These are phyloP conservation scores for Hippophae tibetana DNA, from an alignment of 306 rosid genomes.

Conservation along the genomic window DNA sequence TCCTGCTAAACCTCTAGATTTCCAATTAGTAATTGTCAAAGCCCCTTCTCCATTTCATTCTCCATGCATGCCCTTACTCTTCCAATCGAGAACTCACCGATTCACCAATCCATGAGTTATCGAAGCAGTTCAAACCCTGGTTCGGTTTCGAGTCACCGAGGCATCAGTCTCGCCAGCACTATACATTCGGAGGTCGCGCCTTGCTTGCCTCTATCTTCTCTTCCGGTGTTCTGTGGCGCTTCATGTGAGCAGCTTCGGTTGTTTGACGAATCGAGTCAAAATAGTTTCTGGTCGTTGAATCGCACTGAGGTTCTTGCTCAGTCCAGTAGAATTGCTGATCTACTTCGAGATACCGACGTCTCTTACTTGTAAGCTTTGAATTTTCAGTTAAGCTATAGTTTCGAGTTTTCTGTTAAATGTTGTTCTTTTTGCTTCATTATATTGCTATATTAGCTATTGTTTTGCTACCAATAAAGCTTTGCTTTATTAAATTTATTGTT, in stretches of 20 bases:
- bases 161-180: constrained; percentile 63
- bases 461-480: too few relatives aligned
- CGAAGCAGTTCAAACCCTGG: constrained; percentile 28
- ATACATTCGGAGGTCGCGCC: constrained; percentile 84
- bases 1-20: constrained; percentile 20
- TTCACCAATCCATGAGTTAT: constrained; percentile 53
- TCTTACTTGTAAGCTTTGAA: constrained; percentile 65
- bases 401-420: too few relatives aligned
- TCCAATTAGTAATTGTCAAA: constrained; percentile 24
- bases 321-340: constrained; percentile 72
- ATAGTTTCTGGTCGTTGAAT: constrained; percentile 22
- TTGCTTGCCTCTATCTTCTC: constrained; percentile 83
- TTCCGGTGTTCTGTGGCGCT: constrained; percentile 83
- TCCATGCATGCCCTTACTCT: constrained; percentile 44
- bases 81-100: constrained; percentile 26
- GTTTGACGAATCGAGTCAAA: constrained; percentile 39
- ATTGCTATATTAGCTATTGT: too few relatives aligned
- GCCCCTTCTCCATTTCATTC: constrained; percentile 17
- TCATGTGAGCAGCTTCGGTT: constrained; percentile 60
- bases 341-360: constrained; percentile 71
- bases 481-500: too few relatives aligned
- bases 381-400: neutral
- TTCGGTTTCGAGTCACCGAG: constrained; percentile 33
- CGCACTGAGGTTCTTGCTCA: constrained; percentile 50
- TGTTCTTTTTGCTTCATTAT: neutral